These are phyloP conservation scores for Alternaria gansuensis DNA, from an alignment of 2,329 filamentous ascomycete species.

Conservation along the genomic window DNA sequence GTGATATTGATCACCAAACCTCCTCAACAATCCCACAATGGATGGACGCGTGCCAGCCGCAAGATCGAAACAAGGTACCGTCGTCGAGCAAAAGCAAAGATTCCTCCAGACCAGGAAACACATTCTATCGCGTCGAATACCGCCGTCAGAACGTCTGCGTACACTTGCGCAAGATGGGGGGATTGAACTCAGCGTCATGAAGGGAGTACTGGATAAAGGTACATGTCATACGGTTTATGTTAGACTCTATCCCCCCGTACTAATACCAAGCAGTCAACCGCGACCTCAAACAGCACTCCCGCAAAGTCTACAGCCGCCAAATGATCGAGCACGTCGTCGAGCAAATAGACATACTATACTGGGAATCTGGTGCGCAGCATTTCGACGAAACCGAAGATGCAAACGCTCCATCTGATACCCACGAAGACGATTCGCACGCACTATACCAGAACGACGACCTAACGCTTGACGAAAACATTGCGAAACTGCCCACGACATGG, in stretches of 20 bases:
- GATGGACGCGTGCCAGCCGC: slow-evolving; percentile 12
- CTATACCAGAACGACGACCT: slow-evolving; percentile 45
- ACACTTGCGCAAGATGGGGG: slow-evolving; percentile 59
- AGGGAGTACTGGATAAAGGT: slow-evolving; percentile 63
- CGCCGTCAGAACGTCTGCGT: slow-evolving; percentile 65
- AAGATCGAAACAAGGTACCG: slow-evolving; percentile 50
- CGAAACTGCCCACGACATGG: slow-evolving; percentile 41
- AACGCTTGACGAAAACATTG: slow-evolving; percentile 47
- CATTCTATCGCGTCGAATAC: slow-evolving; percentile 67
- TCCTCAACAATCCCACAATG: slow-evolving; percentile 10
- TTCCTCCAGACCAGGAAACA: slow-evolving; percentile 72
- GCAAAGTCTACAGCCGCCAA: slow-evolving; percentile 71
- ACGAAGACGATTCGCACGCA: slow-evolving; percentile 53
- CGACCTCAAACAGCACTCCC: slow-evolving; percentile 69
- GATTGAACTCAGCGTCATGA: slow-evolving; percentile 58
- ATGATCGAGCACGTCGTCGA: slow-evolving; percentile 76
- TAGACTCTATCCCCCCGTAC: neutral
- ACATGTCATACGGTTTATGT: neutral
- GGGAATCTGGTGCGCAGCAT: slow-evolving; percentile 56
- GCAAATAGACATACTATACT: slow-evolving; percentile 74
- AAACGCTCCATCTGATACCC: slow-evolving; percentile 44
- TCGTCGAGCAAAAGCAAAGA: slow-evolving; percentile 68
- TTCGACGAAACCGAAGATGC: slow-evolving; percentile 32
- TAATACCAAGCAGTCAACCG: slow-evolving; percentile 64
- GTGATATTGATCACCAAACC: neutral